Conservation (phyloP, 768 basidiomycete genomes). For the Boletus patriciae region DNA sequence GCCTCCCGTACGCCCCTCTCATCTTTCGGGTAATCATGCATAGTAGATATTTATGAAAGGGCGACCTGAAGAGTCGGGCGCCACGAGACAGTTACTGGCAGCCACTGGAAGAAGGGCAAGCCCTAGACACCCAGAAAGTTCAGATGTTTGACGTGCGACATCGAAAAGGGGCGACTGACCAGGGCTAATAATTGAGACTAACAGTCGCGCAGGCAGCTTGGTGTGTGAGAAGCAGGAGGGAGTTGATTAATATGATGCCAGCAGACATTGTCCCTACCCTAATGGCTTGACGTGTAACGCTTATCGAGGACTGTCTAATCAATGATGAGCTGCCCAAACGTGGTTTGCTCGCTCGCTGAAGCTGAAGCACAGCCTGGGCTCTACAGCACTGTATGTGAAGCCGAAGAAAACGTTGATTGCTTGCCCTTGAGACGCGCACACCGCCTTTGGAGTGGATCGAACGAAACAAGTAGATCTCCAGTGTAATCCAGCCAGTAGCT, state of each 20-base stretch:
- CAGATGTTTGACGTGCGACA: background rate
- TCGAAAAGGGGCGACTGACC: conserved; percentile 12
- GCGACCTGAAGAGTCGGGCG: background rate
- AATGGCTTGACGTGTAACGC: background rate
- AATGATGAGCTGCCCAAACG: conserved; percentile 13
- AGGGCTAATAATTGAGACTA: background rate
- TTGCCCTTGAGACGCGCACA: background rate
- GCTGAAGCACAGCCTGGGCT: background rate
- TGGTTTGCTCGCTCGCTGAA: background rate
- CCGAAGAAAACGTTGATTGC: background rate
- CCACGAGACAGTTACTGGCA: conserved; percentile 1
- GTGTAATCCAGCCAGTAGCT: background rate
- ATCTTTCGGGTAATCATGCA: conserved; percentile 2
- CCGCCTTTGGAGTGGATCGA: background rate
- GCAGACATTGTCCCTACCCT: background rate
- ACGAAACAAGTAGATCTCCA: background rate
- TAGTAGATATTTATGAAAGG: background rate
- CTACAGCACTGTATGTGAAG: background rate
- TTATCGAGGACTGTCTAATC: background rate
- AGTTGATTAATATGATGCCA: background rate
- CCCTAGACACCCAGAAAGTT: background rate
- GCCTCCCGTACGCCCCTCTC: background rate
- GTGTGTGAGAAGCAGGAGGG: background rate
- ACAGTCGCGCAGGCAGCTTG: background rate
- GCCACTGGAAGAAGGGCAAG: background rate